phyloP scores from a whole-genome alignment of 805 yeast genomes.

The Candida oleophila region DNA sequence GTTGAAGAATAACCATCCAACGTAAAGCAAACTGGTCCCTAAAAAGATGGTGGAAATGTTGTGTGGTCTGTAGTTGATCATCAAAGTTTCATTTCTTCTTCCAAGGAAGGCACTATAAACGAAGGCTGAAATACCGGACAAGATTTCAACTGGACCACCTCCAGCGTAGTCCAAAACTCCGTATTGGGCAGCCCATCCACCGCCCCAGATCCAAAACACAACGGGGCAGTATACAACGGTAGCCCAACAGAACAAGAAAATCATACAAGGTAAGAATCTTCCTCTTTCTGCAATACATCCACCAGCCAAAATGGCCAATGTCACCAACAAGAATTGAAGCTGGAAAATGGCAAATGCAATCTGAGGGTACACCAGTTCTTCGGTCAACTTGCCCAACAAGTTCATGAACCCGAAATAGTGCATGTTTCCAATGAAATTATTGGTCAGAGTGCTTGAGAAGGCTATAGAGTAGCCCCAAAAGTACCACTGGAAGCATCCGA shows the following conservation, averaged over 20 bases:
- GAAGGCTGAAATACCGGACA: constrained; percentile 88
- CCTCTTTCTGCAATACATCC: constrained; percentile 89
- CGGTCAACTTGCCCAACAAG: constrained; percentile 49
- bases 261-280: constrained; percentile 77
- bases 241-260: constrained; percentile 83
- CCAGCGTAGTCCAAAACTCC: constrained; percentile 97
- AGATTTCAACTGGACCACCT: constrained; percentile 95
- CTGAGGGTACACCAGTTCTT: constrained; percentile 64
- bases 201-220: constrained; percentile 96
- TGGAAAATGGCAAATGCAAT: constrained; percentile 84
- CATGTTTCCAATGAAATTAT: constrained; percentile 85
- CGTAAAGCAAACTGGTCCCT: constrained; percentile 85
- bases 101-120: constrained; percentile 82
- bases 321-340: constrained; percentile 89
- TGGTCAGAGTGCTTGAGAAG: constrained; percentile 74
- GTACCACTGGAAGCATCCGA: constrained; percentile 88
- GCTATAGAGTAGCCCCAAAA: constrained; percentile 98
- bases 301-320: constrained; percentile 87
- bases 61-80: constrained; percentile 91
- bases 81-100: constrained; percentile 67
- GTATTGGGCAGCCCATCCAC: constrained; percentile 92
- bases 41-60: constrained; percentile 87
- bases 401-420: constrained; percentile 79
- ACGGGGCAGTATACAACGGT: constrained; percentile 92
- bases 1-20: constrained; percentile 96